Evolutionary conservation across 495 filamentous ascomycete species (phyloP), one percentile per base, ranked within the genome.

Genomic region (Aspergillus bertholletiae): DNA sequence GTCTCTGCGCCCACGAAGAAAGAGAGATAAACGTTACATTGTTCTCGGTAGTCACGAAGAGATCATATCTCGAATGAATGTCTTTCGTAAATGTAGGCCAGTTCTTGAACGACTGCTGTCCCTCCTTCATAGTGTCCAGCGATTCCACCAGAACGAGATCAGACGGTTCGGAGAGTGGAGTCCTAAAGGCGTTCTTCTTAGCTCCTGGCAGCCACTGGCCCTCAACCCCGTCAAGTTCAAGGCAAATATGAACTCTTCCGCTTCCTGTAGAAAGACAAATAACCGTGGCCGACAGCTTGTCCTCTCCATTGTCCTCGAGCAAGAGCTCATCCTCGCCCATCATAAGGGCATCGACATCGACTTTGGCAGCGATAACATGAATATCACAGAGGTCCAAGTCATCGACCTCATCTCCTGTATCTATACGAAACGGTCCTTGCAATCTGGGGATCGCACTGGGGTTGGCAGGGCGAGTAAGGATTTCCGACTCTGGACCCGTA

Each of bases 371-470:
- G 45, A 80, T 76, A 17, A 84, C 78, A 55, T 79, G 67, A 23
- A 88, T 76, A 63, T 88, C 85, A 15, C 81, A 79, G 9, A 87
- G 73, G 59, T 94, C 89, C 21, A 86, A 66, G 56, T 90, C 86
- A 39, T 88, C 82, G 41, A 85, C 73, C 28, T 80, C 76, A 26
- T 89, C 83, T 1, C 72, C 86, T 7, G 81, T 67, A 21, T 87
- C 80, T 13, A 93, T 73, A 9, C 87, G 77, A 67, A 96, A 95
- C 2, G 92, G 92, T 2, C 92, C 92, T 69, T 97, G 92, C 35
- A 97, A 70, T 57, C 81, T 85, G 5, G 92, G 91, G 27, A 92
- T 80, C 5, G 81, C 73, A 18, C 90, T 85, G 1, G 88, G 88
- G n/a, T 75, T 80, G 0, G 70, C 63, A 7, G 92, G 92, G 32